Conservation (phyloP, 768 basidiomycete species). For the Boletus subparvulus region DNA sequence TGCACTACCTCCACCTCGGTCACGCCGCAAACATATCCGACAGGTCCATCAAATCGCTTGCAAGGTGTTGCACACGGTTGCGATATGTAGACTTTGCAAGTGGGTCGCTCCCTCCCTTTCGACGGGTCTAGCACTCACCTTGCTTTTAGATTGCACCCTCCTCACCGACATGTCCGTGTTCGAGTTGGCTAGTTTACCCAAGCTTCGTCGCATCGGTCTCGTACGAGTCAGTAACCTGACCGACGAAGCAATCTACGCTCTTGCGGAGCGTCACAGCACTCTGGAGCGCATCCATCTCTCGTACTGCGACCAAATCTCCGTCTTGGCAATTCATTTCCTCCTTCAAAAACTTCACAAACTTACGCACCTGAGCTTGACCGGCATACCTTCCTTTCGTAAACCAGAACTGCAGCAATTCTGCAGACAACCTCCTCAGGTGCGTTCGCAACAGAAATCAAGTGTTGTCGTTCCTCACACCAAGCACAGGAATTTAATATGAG, state of each 20-base stretch:
- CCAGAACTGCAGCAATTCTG: constrained; percentile 88
- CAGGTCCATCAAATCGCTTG: constrained; percentile 77
- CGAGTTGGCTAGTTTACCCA: constrained; percentile 83
- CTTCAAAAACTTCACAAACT: constrained; percentile 86
- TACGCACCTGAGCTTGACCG: constrained; percentile 95
- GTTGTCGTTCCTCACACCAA: constrained; percentile 1
- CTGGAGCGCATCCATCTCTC: constrained; percentile 96
- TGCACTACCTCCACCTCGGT: constrained; percentile 94
- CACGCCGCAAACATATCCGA: constrained; percentile 92
- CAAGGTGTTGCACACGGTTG: constrained; percentile 82
- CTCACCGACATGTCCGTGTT: constrained; percentile 94
- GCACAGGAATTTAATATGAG: constrained; percentile 85
- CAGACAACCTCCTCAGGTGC: constrained; percentile 79
- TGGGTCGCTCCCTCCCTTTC: constrained; percentile 40
- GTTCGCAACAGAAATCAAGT: constrained; percentile 25
- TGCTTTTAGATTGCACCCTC: constrained; percentile 66
- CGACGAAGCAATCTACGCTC: constrained; percentile 87
- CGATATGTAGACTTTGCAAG: constrained; percentile 97
- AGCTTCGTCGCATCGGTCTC: constrained; percentile 91
- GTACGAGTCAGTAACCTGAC: constrained; percentile 92
- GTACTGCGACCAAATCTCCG: constrained; percentile 94
- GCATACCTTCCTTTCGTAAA: constrained; percentile 88
- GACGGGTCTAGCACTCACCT: constrained; percentile 8
- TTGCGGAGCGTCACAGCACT: constrained; percentile 81
- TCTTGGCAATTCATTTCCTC: constrained; percentile 87